Evolutionary conservation across 177 flowering plant genomes (phyloP), one percentile per base, ranked within the genome.

Genomic region (Telopea speciosissima): DNA sequence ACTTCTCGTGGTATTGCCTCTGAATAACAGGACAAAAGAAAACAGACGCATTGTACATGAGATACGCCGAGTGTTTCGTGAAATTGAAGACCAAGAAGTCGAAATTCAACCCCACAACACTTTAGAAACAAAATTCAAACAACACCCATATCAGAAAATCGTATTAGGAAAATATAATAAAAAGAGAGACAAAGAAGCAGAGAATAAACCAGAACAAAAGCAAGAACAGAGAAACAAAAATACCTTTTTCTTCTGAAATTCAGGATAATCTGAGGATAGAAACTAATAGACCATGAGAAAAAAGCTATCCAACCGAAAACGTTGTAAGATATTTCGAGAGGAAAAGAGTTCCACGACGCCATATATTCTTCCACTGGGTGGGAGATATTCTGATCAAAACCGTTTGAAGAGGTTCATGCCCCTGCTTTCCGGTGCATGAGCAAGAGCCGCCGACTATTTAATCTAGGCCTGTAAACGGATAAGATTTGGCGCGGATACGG

Each of bases 31-130:
- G 79, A 77, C 99, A 90, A 73, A 94, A 94, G 88, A 77, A 94
- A 67, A 94, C 83, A 19, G 84, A 73, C 17, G 88, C 93, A 68
- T 94, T 94, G 84, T 94, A 94, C 49, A 94, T 84, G 68, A 94
- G 81, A 76, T 95, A 95, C 0, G 94, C 81, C 0, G 89, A 81
- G 79, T 95, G 99, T 81, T 95, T 95, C 24, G 92, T 89, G 83
- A 95, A 74, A 78, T 95, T 95, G 79, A 95, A 73, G 72, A 89
- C 72, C 83, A 88, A 82, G 75, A 88, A 92, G 79, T 92, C 96
- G 76, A 95, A 95, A 72, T 89, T 92, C 89, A 95, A 73, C 58
- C 99, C 99, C 68, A 89, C 92, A 63, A 95, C 99, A 71, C 99
- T 95, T 75, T 79, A 70, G 33, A 52, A 67, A 25, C 65, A 63